Evolutionary conservation across 805 yeast genomes (phyloP).

Genomic region (Sungouiella thailandica): DNA sequence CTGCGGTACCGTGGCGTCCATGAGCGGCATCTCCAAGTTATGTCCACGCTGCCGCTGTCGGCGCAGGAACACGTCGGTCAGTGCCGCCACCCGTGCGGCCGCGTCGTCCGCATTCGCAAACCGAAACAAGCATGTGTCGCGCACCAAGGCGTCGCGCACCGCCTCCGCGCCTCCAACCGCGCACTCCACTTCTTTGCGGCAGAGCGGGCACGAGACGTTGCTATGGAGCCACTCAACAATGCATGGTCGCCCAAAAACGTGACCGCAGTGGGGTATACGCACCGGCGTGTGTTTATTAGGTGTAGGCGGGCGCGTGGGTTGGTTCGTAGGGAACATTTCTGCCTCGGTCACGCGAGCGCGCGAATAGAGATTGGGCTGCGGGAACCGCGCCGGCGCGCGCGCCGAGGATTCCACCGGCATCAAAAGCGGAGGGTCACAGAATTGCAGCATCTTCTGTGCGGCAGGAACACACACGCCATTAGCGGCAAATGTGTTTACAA

Average conservation of each 20-base stretch:
- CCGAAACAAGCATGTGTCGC: conserved; percentile 8
- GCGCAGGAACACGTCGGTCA: conserved; percentile 37
- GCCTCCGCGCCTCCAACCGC: no score
- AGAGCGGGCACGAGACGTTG: conserved; percentile 15
- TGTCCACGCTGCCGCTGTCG: conserved; percentile 30
- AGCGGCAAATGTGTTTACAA: not conserved
- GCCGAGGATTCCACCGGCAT: conserved; percentile 11
- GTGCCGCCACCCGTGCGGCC: conserved; percentile 22
- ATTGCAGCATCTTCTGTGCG: conserved; percentile 1
- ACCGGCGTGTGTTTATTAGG: conserved; percentile 10
- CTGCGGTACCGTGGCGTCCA: conserved; percentile 33
- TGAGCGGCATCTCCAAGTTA: conserved; percentile 33
- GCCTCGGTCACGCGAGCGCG: conserved; percentile 3
- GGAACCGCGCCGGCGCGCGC: conserved; percentile 8
- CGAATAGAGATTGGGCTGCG: conserved; percentile 6
- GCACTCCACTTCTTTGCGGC: conserved; percentile 16
- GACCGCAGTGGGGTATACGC: conserved; percentile 14
- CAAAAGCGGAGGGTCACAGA: conserved; percentile 11
- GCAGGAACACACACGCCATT: conserved; percentile 5
- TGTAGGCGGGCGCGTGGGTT: conserved; percentile 1
- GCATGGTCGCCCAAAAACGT: conserved; percentile 14
- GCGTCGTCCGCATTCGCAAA: conserved; percentile 12
- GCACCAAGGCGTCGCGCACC: conserved; percentile 6
- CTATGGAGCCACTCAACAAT: conserved; percentile 15
- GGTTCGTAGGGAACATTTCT: conserved; percentile 11